Evolutionary conservation across 768 basidiomycete species (phyloP).

Genomic region (Leucogyrophana mollusca): DNA sequence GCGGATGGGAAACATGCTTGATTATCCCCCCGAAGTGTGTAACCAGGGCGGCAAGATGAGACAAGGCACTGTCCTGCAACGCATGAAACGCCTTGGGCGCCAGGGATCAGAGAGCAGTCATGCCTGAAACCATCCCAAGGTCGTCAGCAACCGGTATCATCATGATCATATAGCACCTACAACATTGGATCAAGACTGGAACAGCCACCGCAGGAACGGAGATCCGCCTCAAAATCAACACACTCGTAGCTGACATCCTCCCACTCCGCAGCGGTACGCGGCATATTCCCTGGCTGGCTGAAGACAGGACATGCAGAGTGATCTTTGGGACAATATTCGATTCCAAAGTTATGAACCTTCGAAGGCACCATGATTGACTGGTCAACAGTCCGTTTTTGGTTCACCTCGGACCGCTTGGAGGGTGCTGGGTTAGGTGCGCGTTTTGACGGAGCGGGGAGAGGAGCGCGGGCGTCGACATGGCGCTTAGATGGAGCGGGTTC

Average conservation of each 20-base stretch:
- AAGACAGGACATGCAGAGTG: constrained; percentile 21
- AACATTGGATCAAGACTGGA: constrained; percentile 16
- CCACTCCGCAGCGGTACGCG: constrained; percentile 12
- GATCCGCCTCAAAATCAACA: constrained; percentile 25
- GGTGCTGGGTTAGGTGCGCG: too few species aligned
- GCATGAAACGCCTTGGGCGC: constrained; percentile 25
- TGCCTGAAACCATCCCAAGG: constrained; percentile 12
- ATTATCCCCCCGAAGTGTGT: constrained; percentile 10
- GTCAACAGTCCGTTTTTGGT: constrained; percentile 7
- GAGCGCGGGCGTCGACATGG: not conserved
- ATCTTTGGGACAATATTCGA: constrained; percentile 18
- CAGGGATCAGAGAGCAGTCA: constrained; percentile 24
- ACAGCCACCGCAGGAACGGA: constrained; percentile 31
- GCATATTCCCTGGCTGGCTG: constrained; percentile 3
- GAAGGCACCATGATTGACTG: constrained; percentile 14
- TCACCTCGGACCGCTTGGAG: not conserved
- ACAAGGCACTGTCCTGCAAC: constrained; percentile 22
- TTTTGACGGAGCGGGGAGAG: too few species aligned
- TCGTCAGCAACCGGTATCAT: not conserved
- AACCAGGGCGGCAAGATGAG: constrained; percentile 25
- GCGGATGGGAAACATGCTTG: constrained; percentile 13
- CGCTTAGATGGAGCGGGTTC: constrained; percentile 1
- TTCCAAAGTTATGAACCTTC: constrained; percentile 6
- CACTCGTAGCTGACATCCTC: constrained; percentile 24
- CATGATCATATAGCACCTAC: constrained; percentile 1